Conservation (phyloP, 2,329 filamentous ascomycete species). For the Ophiostoma piceae region DNA sequence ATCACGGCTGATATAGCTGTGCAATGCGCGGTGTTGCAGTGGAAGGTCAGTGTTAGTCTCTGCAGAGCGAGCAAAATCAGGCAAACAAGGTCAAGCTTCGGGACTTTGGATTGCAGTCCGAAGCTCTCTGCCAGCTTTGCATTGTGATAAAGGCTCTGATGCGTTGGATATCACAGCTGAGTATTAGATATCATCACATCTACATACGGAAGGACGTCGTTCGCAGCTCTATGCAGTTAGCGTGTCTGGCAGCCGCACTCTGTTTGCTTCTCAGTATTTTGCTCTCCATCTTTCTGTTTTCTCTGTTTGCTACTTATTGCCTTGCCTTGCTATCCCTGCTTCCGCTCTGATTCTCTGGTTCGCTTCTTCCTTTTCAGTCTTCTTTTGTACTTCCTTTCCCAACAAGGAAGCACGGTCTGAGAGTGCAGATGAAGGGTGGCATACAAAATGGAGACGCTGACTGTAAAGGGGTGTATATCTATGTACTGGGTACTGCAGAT, state of each 20-base stretch:
- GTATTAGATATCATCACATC: background rate
- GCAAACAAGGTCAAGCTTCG: background rate
- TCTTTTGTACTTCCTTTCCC: background rate
- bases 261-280: background rate
- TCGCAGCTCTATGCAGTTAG: background rate
- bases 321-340: background rate
- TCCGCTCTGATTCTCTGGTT: background rate
- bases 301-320: background rate
- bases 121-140: too few species aligned
- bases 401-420: background rate
- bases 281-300: background rate
- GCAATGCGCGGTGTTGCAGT: background rate
- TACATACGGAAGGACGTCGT: background rate
- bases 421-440: slow-evolving; percentile 5
- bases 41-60: background rate
- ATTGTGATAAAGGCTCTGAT: background rate
- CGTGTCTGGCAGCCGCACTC: background rate
- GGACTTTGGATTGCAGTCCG: too few species aligned
- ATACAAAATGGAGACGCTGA: background rate
- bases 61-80: background rate
- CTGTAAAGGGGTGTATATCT: background rate
- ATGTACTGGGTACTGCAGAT: background rate
- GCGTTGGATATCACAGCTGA: background rate
- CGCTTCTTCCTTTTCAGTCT: background rate
- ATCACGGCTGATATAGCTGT: background rate